phyloP scores from a whole-genome alignment of 2,329 filamentous ascomycete species.

The Elsinoe australis region DNA sequence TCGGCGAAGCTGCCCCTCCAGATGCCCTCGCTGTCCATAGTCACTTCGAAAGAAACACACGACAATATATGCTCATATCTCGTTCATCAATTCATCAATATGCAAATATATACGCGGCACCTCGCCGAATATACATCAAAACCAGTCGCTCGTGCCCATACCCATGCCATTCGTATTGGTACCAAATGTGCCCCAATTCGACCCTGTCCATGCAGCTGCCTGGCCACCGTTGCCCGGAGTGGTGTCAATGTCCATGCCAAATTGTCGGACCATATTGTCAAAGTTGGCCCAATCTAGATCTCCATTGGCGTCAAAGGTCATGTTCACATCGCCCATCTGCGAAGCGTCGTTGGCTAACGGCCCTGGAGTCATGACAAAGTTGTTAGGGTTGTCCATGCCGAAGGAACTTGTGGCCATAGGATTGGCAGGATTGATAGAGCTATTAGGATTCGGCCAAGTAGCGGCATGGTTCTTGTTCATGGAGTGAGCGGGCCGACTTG shows the following conservation, averaged over 20 bases:
- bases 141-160: slow-evolving; percentile 24
- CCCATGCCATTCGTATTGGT: slow-evolving; percentile 22
- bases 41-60: too few relatives aligned
- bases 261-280: slow-evolving; percentile 43
- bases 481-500: not conserved
- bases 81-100: not conserved
- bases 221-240: slow-evolving; percentile 5
- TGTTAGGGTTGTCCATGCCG: slow-evolving; percentile 15
- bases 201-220: slow-evolving; percentile 18
- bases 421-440: not conserved
- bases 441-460: not conserved
- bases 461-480: too few relatives aligned
- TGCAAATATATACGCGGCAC: not conserved
- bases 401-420: not conserved
- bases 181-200: slow-evolving; percentile 21
- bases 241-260: slow-evolving; percentile 36
- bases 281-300: slow-evolving; percentile 43
- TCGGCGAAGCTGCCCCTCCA: slow-evolving; percentile 10
- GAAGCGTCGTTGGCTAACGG: not conserved
- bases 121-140: slow-evolving; percentile 21
- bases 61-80: too few relatives aligned
- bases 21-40: too few relatives aligned
- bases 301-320: slow-evolving; percentile 31
- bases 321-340: slow-evolving; percentile 14
- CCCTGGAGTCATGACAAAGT: slow-evolving; percentile 6